Conservation (phyloP, 371 early-diverging fungal species). For the Quaeritorhiza haematococci region DNA sequence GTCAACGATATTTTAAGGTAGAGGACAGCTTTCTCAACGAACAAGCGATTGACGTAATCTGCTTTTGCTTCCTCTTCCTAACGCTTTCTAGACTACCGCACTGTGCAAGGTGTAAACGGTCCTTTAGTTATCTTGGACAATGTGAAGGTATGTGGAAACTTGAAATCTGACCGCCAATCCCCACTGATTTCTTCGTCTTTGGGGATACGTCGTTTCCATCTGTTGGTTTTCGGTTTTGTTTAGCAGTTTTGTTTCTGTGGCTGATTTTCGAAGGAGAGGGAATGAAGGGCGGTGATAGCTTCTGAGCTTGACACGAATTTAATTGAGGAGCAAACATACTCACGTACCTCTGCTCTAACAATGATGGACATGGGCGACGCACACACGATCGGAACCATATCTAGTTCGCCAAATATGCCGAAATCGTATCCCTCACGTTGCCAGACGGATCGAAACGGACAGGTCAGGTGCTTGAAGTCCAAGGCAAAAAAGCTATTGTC, state of each 20-base stretch:
- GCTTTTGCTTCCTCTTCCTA: not conserved
- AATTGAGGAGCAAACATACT: too few species aligned
- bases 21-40: too few species aligned
- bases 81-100: conserved; percentile 82
- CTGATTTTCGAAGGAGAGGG: too few species aligned
- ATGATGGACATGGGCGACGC: not conserved
- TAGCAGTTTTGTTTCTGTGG: not conserved
- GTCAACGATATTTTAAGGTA: too few species aligned
- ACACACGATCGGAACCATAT: too few species aligned
- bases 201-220: not conserved
- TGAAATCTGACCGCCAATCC: not conserved
- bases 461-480: conserved; percentile 99
- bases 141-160: conserved; percentile 70
- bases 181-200: not conserved
- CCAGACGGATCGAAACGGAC: conserved; percentile 95
- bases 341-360: too few species aligned
- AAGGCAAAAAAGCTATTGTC: conserved; percentile 97
- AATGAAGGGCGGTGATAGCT: too few species aligned
- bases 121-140: conserved; percentile 99
- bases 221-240: not conserved
- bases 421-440: conserved; percentile 97
- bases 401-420: conserved; percentile 94
- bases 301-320: too few species aligned
- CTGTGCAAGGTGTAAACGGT: conserved; percentile 99
- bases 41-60: not conserved